Evolutionary conservation across 257 asterid genomes (phyloP).

Genomic region (Solanum piurae): DNA sequence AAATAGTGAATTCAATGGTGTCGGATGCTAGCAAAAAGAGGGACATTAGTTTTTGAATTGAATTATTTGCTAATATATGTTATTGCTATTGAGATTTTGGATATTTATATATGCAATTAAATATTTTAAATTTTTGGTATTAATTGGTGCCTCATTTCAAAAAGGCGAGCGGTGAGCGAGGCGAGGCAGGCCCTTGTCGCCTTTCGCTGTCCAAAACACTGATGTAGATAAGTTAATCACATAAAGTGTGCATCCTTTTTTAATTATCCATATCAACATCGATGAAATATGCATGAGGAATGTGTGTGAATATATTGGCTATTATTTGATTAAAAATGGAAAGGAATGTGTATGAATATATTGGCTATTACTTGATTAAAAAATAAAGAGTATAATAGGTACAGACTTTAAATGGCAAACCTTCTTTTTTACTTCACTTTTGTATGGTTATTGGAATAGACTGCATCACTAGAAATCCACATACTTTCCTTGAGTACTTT

Average conservation of each 20-base stretch:
- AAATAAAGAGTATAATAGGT: background rate
- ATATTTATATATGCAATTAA: too few species aligned
- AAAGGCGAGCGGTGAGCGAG: too few species aligned
- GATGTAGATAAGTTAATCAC: background rate
- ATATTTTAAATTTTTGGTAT: too few species aligned
- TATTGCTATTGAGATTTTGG: too few species aligned
- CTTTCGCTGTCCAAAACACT: too few species aligned
- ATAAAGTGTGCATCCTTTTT: background rate
- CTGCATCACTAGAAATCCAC: background rate
- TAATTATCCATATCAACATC: background rate
- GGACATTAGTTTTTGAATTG: too few species aligned
- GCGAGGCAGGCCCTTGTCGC: too few species aligned
- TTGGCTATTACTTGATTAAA: background rate
- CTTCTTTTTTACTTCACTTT: background rate
- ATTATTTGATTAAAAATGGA: background rate
- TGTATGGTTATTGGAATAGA: background rate
- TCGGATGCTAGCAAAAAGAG: too few species aligned
- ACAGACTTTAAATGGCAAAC: background rate
- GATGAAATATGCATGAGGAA: background rate
- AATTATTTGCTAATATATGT: too few species aligned
- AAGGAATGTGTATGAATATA: background rate
- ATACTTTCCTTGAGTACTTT: background rate
- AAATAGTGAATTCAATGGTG: too few species aligned
- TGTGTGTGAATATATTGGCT: background rate
- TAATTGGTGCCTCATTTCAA: too few species aligned